phyloP scores from a whole-genome alignment of 257 asterid genomes.

The Oldenlandia corymbosa region DNA sequence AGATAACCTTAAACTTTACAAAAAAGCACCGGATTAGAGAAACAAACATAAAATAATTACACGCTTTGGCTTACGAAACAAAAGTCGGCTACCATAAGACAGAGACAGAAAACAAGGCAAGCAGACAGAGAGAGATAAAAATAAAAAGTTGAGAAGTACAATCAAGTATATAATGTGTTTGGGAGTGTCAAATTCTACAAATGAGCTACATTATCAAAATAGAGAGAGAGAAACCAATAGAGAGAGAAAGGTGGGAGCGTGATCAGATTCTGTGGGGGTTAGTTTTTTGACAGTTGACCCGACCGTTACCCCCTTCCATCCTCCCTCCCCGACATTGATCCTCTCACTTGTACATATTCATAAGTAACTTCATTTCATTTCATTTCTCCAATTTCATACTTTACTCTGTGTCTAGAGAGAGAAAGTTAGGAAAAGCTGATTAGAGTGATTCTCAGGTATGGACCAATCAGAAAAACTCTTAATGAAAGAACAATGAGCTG shows the following conservation, averaged over 20 bases:
- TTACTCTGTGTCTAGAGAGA: constrained; percentile 27
- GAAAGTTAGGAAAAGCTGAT: constrained; percentile 13
- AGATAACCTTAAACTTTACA: constrained; percentile 20
- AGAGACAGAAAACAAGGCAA: constrained; percentile 43
- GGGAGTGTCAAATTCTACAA: constrained; percentile 10
- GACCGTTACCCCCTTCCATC: constrained; percentile 40
- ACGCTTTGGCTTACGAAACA: constrained; percentile 18
- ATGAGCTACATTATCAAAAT: neutral
- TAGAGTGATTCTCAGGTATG: constrained; percentile 20
- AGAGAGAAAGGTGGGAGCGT: constrained; percentile 49
- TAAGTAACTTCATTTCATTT: constrained; percentile 4
- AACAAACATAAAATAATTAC: constrained; percentile 29
- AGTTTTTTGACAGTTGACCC: constrained; percentile 87
- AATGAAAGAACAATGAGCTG: constrained; percentile 22
- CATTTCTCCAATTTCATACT: constrained; percentile 17
- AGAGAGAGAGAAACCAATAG: constrained; percentile 24
- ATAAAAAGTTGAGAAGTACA: constrained; percentile 24
- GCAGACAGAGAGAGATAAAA: constrained; percentile 33
- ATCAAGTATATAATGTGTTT: constrained; percentile 16
- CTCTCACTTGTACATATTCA: constrained; percentile 24
- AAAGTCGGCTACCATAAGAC: constrained; percentile 42
- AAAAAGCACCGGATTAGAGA: constrained; percentile 20
- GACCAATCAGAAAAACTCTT: constrained; percentile 33
- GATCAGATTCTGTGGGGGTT: constrained; percentile 80
- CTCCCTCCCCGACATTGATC: constrained; percentile 18